A percentile compares a stretch with the other conserved stretches of the same genome.
phyloP scores from a whole-genome alignment of 75 land plant species.

The Picea glauca region DNA sequence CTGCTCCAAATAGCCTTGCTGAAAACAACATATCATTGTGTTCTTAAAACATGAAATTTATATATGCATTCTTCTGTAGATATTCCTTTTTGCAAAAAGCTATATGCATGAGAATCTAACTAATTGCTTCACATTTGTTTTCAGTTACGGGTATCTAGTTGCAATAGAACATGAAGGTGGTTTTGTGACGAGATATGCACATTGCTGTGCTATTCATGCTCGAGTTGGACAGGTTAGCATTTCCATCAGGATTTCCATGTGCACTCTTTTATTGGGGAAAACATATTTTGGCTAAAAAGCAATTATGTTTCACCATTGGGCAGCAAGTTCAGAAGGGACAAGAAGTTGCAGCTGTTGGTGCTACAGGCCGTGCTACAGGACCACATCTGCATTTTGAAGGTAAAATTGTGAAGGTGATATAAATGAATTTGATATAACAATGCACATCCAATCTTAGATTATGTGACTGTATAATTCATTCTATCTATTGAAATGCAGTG shows the following conservation, averaged over 20 bases:
- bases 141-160: conserved; percentile 39
- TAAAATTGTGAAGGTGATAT: neutral
- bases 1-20: too few species aligned
- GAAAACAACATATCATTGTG: too few species aligned
- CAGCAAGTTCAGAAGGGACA: conserved; percentile 39
- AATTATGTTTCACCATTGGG: conserved; percentile 3
- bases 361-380: conserved; percentile 36
- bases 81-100: neutral
- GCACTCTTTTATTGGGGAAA: neutral
- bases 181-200: conserved; percentile 39
- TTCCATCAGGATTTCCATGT: neutral
- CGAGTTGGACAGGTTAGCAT: conserved; percentile 32
- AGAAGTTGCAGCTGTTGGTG: conserved; percentile 38
- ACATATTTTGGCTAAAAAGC: neutral
- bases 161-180: conserved; percentile 41
- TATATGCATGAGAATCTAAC: neutral
- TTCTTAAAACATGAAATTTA: too few species aligned
- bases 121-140: neutral
- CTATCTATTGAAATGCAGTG: conserved; percentile 17
- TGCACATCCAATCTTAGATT: neutral
- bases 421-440: neutral
- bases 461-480: neutral
- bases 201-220: conserved; percentile 40
- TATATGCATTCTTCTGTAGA: too few species aligned
- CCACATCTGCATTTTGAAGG: conserved; percentile 47